Base-by-base conservation (phyloP, 805 yeast genomes). In the Scheffersomyces amazonensis region DNA sequence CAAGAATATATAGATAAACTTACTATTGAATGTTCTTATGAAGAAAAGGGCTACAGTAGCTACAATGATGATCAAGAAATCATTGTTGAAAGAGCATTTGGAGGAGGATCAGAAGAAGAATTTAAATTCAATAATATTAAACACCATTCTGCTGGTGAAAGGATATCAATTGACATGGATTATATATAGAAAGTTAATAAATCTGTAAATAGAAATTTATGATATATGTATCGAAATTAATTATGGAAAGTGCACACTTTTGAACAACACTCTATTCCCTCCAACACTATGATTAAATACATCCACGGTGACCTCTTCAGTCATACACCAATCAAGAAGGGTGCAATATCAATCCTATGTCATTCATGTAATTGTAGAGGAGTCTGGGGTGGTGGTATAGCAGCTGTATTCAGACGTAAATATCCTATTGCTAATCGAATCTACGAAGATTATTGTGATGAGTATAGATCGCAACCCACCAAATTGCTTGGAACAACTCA, bases 331-430 rank as follows among this genome's bases (percentile, higher is more conserved):
- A 46, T 57, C 0, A 41, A 48, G 4, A 68, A 73, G 2, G 29
- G 38, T 3, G 37, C 41, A 2, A 35, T 40, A 1, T 53, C 80
- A 0, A 64, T 84, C 2, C 55, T 87, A 4, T 84, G 84, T 1
- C 96, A 87, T 54, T 80, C 95, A 0, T 87, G 96, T 52, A 87
- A 87, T 54, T 80, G 88, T 27, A 66, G 69, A 18, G 96, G 95
- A 0, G 52, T 69, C 1, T 87, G 96, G 96, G 93, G 93, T 3
- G 91, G 87, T 3, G 96, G 96, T 0, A 75, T 87, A 2, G 95
- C 95, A 0, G 67, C 66, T 3, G 74, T 62, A 18, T 77, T 87
- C 50, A 74, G 70, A 17, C 37, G 48, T 13, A 57, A 64, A 32
- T 87, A 71, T 55, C 89, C 87, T 2, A 51, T 64, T 2, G 76